phyloP scores from a whole-genome alignment of 2,329 filamentous ascomycete genomes.

The Diaporthe sp. region DNA sequence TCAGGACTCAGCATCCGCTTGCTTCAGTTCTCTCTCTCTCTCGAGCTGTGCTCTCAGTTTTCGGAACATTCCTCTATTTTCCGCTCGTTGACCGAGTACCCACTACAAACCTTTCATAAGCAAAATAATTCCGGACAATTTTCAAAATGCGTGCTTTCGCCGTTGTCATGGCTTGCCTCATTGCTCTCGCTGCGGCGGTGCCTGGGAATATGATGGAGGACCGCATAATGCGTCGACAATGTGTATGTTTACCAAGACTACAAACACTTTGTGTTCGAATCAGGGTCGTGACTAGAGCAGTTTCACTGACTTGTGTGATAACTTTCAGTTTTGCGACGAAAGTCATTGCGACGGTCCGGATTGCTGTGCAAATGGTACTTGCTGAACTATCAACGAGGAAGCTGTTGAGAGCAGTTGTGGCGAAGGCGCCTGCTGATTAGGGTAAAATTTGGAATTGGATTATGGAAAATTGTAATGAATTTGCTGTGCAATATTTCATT shows the following conservation, averaged over 20 bases:
- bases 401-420: neutral
- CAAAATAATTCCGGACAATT: neutral
- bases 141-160: neutral
- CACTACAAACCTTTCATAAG: neutral
- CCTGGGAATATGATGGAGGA: conserved; percentile 21
- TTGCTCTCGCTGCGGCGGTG: conserved; percentile 8
- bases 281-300: neutral
- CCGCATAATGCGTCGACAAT: conserved; percentile 12
- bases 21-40: neutral
- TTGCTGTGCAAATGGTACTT: conserved; percentile 20
- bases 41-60: neutral
- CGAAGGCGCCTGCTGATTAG: too few species aligned
- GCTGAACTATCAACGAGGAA: neutral
- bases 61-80: fast-evolving
- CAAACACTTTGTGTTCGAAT: neutral
- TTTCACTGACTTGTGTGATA: neutral
- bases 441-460: neutral
- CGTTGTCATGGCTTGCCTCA: conserved; percentile 1
- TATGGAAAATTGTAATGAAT: neutral
- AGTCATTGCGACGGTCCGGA: conserved; percentile 7
- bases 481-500: neutral
- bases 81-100: neutral
- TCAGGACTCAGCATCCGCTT: neutral
- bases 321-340: neutral
- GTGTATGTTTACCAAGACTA: neutral